Evolutionary conservation across 257 asterid genomes (phyloP).

Genomic region (Misopates orontium): DNA sequence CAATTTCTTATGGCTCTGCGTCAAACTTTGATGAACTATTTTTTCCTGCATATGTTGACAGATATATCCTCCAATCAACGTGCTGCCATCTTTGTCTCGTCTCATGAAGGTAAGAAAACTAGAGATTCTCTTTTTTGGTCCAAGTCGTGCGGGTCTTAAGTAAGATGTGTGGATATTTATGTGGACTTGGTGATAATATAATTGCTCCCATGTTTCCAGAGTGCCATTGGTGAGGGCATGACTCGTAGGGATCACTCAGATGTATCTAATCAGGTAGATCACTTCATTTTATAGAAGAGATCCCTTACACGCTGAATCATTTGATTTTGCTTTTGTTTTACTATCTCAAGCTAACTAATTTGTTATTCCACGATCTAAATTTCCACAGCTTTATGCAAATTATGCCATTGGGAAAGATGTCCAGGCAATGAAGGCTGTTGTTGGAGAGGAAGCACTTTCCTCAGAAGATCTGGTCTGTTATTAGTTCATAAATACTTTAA

Average conservation of each 20-base stretch:
- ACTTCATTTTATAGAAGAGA: not conserved
- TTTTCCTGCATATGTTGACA: conserved; percentile 33
- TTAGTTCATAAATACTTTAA: conserved; percentile 2
- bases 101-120: conserved; percentile 76
- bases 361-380: not conserved
- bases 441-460: conserved; percentile 88
- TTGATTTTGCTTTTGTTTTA: too few species aligned
- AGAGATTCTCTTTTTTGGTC: conserved; percentile 1
- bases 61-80: conserved; percentile 98
- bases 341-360: too few species aligned
- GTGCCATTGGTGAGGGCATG: conserved; percentile 99
- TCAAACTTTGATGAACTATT: too few species aligned
- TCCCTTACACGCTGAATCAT: too few species aligned
- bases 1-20: too few species aligned
- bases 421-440: conserved; percentile 91
- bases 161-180: conserved; percentile 1
- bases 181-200: conserved; percentile 3
- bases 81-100: conserved; percentile 96
- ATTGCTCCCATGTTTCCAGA: conserved; percentile 46
- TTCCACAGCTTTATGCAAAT: conserved; percentile 64
- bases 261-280: conserved; percentile 86
- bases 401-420: conserved; percentile 87
- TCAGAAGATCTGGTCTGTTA: conserved; percentile 77
- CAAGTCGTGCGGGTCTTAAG: not conserved
- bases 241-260: conserved; percentile 95